Base-by-base conservation (phyloP, 2,329 filamentous ascomycete species). In the Tetracladium maxilliforme region DNA sequence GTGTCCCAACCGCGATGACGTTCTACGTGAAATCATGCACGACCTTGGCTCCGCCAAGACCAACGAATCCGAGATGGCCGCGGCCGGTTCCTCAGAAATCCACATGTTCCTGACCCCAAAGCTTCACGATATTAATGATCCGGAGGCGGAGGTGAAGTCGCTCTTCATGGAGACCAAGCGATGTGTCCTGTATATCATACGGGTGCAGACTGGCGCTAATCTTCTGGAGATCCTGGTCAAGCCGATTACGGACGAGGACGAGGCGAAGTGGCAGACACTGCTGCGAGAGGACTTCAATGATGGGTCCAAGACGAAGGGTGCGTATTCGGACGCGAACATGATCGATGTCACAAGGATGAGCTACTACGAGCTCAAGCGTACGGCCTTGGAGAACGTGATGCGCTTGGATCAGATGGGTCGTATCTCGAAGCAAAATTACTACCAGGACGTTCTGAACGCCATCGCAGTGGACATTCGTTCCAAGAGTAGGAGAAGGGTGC, bases 91-190 rank as follows among this genome's bases (percentile, higher is more conserved):
- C 3, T 76, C 78, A 19, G 86, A 94, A 48, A 92, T 94, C 32
- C 84, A 81, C 31, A 73, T 94, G 59, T 92, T 83, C 31, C 58
- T 94, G 21, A 90, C 79, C 22, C 82, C 86, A 19, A 92, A 90
- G 49, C 69, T 92, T 26, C 83, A 92, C 44, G 80, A 92, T 40
- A 60, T 84, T 32, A 81, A 92, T 41, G 90, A 98, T 45, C 87
- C 90, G 4, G 87, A 95, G 44, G 83, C 86, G 4, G 80, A 90
- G 31, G 64, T 90, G 34, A 94, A 95, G 53, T 66, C 84, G 2
- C 64, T 98, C 4, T 94, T 94, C 48, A 95, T 94, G 73, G 90
- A 95, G 54, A 95, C 90, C 4, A 98, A 98, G 56, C 75, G 90
- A 40, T 93, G 90, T 44, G 79, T 95, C 20, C 60, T 98, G 33